Evolutionary conservation across 2,329 filamentous ascomycete genomes (phyloP).

Genomic region (Mycogone perniciosa): DNA sequence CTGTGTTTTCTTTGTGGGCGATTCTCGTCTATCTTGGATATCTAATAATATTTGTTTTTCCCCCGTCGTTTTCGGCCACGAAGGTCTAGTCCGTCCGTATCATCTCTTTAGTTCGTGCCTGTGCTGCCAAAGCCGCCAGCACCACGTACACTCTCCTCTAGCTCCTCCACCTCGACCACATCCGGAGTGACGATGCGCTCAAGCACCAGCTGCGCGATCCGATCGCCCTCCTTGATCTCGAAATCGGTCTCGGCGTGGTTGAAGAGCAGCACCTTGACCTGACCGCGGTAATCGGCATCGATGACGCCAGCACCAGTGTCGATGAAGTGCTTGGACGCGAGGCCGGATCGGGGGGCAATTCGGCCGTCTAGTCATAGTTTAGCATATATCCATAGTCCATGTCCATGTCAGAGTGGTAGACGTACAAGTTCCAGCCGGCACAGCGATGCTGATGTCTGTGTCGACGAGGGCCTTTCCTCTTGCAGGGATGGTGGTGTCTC

Average conservation of each 20-base stretch:
- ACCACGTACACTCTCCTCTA: constrained; percentile 86
- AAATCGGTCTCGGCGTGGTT: constrained; percentile 85
- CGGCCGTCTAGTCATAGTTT: constrained; percentile 61
- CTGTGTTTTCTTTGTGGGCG: no score
- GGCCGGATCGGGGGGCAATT: constrained; percentile 82
- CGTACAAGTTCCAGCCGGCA: constrained; percentile 85
- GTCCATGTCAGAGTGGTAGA: constrained; percentile 9
- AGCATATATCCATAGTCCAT: not conserved
- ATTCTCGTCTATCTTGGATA: no score
- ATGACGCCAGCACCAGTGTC: constrained; percentile 95
- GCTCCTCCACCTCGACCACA: constrained; percentile 78
- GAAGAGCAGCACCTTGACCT: constrained; percentile 90
- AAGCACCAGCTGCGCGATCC: constrained; percentile 86
- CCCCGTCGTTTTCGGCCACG: no score
- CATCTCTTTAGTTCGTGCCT: constrained; percentile 36
- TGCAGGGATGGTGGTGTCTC: constrained; percentile 68
- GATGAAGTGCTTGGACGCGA: constrained; percentile 91
- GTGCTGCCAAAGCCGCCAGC: constrained; percentile 91
- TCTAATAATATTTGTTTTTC: no score
- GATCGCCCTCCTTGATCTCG: constrained; percentile 74
- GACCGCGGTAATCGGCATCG: constrained; percentile 92
- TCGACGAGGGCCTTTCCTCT: constrained; percentile 81
- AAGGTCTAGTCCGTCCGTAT: no score
- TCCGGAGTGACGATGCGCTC: constrained; percentile 94
- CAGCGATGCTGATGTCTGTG: constrained; percentile 85